Base-by-base conservation (phyloP, 2,329 filamentous ascomycete genomes). In the Thielaviopsis musarum region DNA sequence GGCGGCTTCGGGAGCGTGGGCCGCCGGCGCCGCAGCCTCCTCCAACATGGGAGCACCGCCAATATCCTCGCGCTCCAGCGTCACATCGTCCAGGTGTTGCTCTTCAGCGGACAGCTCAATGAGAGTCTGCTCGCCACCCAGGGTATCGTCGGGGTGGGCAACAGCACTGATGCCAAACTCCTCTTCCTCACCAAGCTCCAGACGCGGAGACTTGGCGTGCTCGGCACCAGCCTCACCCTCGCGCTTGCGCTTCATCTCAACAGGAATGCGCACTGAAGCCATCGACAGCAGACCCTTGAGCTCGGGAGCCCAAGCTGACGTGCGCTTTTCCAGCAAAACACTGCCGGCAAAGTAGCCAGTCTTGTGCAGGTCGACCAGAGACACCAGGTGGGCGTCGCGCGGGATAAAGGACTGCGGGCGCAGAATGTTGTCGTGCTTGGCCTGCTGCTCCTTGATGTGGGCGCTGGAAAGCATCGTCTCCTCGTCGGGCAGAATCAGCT, bases 191-290 rank as follows among this genome's bases (percentile, higher is more conserved):
- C 80, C 83, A 54, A 88, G 71, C 61, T 85, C 81, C 17, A 87
- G 74, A 54, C 85, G 83, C 59, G 89, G 81, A 54, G 82, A 84
- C 72, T 89, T 87, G 62, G 79, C 77, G 58, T 81, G 78, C 53
- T 86, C 83, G 63, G 77, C 81, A 22, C 85, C 87, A 63, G 93
- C 79, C 66, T 91, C 89, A 52, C 86, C 90, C 67, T 95, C 90
- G 28, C 93, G 84, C 78, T 98, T 98, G 61, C 93, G 82, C 79
- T 97, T 98, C 59, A 91, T 78, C 62, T 95, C 89, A 61, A 83
- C 85, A 51, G 84, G 79, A 60, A 83, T 83, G 62, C 84, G 84
- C 17, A 95, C 79, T 15, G 88, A 79, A 64, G 94, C 88, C 51
- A 96, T 76, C 1, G 90, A 95, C n/a, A 97, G 75, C 66, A 98